These are phyloP conservation scores for Candida takata DNA, from an alignment of 805 yeast genomes.

Conservation along the genomic window DNA sequence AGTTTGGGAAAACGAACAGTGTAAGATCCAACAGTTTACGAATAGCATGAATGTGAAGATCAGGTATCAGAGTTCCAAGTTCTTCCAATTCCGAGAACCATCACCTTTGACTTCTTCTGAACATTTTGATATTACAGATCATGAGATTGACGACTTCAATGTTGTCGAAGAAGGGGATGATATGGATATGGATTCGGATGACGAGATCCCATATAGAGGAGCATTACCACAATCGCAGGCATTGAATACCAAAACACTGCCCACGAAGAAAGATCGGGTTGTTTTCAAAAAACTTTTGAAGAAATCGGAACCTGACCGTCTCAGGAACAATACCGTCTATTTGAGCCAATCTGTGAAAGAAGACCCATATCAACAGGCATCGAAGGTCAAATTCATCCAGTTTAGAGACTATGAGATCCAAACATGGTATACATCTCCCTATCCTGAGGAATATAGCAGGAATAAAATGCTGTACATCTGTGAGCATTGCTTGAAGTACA, in stretches of 20 bases:
- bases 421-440: conserved; percentile 92
- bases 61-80: conserved; percentile 20
- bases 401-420: conserved; percentile 69
- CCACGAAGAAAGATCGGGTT: conserved; percentile 43
- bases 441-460: conserved; percentile 75
- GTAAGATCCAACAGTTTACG: neutral
- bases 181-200: conserved; percentile 25
- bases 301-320: conserved; percentile 34
- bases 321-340: conserved; percentile 29
- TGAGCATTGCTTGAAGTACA: conserved; percentile 77
- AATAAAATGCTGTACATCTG: conserved; percentile 65
- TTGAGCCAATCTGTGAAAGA: conserved; percentile 15
- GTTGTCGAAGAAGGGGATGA: conserved; percentile 15
- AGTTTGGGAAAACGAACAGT: neutral
- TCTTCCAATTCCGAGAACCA: conserved; percentile 22
- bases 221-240: conserved; percentile 52
- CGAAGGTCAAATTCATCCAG: conserved; percentile 45
- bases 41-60: conserved; percentile 8
- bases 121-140: conserved; percentile 15
- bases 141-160: conserved; percentile 21
- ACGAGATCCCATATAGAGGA: conserved; percentile 64
- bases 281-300: conserved; percentile 37
- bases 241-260: conserved; percentile 54
- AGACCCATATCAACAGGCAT: conserved; percentile 8
- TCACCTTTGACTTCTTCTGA: conserved; percentile 18